Base-by-base conservation (phyloP, 805 yeast species). In the Ogataea chonburiensis region DNA sequence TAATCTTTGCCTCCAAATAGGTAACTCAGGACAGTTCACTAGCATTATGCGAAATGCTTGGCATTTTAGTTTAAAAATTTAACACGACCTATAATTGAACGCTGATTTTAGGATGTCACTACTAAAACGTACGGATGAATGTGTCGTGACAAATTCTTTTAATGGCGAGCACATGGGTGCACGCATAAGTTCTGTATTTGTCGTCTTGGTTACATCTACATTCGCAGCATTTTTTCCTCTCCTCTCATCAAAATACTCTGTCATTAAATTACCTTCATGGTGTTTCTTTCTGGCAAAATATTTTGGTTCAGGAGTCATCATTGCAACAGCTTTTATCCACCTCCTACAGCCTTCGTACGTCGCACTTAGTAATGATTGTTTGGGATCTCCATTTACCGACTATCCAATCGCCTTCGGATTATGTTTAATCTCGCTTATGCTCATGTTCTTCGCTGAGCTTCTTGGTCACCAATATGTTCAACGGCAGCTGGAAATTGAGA, bases 241-340 rank as follows among this genome's bases (percentile, higher is more conserved):
- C 2, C 53, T 81, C 23, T 69, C 84, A 0, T 77, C 83, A 4
- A 66, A 66, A 41, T 73, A 72, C 49, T 75, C 84, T 0, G 70
- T 70, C 45, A 65, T 81, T 28, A 64, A 75, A 43, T 45, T 80
- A 41, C 86, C 86, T 1, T 50, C 68, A 9, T 70, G 75, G 74
- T 70, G 77, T 45, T 81, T 80, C 60, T 79, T 81, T 53, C 55
- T 77, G 28, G 78, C 84, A 32, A 82, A 81, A 50, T 82, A 71
- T 59, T 84, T 84, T 54, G 94, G 93, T 45, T 79, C 88, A 3
- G 94, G 94, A 39, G 89, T 84, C 33, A 84, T 85, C 50, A 69
- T 84, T 7, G 84, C 89, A 9, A 84, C 93, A 1, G 85, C 88
- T 0, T 82, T 84, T 50, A 77, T 85, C 18, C 94, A 84, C 62